Percentiles rank a stretch among this genome's conserved stretches.
Conservation (phyloP, 1,284 basidiomycete genomes). For the Ustilago shanxiensis region DNA sequence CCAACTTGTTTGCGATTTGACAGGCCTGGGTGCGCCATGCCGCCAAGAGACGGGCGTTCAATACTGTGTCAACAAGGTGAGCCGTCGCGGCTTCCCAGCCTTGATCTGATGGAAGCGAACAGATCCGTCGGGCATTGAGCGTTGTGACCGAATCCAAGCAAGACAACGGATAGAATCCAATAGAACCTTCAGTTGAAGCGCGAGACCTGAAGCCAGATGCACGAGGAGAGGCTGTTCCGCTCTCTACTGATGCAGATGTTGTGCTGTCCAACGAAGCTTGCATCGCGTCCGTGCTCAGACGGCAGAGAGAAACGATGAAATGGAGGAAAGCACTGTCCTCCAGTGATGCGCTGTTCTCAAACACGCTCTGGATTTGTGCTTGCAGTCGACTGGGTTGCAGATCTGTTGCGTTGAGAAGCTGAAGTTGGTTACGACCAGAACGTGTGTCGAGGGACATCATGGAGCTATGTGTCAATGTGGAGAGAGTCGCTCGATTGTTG, state of each 20-base stretch:
- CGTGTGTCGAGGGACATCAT: conserved; percentile 41
- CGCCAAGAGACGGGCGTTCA: conserved; percentile 79
- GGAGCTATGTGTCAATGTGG: conserved; percentile 43
- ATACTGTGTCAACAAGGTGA: conserved; percentile 82
- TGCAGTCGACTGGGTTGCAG: conserved; percentile 34
- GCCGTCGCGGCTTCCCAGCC: conserved; percentile 85
- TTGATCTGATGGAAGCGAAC: conserved; percentile 81
- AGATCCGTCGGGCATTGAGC: conserved; percentile 86
- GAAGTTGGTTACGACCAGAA: conserved; percentile 42
- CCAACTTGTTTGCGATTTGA: conserved; percentile 78
- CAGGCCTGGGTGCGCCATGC: conserved; percentile 88
- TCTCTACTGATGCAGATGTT: conserved; percentile 3
- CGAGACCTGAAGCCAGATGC: conserved; percentile 16
- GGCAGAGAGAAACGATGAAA: conserved; percentile 86
- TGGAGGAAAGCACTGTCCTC: conserved; percentile 84
- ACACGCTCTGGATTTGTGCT: conserved; percentile 54
- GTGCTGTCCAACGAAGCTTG: conserved; percentile 13
- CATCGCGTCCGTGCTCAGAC: conserved; percentile 75
- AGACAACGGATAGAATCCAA: conserved; percentile 79
- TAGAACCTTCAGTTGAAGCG: conserved; percentile 4
- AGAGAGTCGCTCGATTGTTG: conserved; percentile 34
- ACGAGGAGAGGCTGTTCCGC: conserved; percentile 18
- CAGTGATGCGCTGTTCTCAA: conserved; percentile 75
- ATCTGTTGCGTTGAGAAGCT: conserved; percentile 39
- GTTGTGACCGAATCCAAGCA: conserved; percentile 84